A percentile compares a stretch with the other conserved stretches of the same genome.
phyloP scores from a whole-genome alignment of 257 asterid species.

The Coffea canephora region DNA sequence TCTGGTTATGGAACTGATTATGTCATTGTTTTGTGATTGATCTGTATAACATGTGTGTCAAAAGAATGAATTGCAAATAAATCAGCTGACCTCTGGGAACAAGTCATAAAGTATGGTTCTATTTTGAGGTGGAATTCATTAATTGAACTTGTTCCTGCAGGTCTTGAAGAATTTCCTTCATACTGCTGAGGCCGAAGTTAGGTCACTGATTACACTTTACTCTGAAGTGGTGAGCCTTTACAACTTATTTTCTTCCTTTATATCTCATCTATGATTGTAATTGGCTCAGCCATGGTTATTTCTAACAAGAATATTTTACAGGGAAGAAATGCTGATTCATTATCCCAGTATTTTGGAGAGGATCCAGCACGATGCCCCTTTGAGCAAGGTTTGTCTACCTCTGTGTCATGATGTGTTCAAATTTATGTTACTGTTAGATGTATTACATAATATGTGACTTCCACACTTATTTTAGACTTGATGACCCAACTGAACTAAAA shows the following conservation, averaged over 20 bases:
- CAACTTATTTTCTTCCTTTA: not conserved
- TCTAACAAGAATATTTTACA: conserved; percentile 34
- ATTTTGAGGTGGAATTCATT: conserved; percentile 12
- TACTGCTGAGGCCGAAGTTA: conserved; percentile 93
- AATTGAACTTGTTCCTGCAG: conserved; percentile 39
- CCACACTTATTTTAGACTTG: not conserved
- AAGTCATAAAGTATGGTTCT: not conserved
- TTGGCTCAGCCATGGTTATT: conserved; percentile 12
- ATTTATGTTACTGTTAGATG: not conserved
- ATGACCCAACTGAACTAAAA: not conserved
- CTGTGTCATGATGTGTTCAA: not conserved
- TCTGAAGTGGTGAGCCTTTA: conserved; percentile 81
- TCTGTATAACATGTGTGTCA: not conserved
- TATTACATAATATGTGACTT: not conserved
- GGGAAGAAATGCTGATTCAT: conserved; percentile 98
- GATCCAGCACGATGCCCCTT: conserved; percentile 99
- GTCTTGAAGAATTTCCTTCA: conserved; percentile 81
- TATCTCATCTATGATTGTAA: conserved; percentile 4
- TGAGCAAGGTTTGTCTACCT: conserved; percentile 68
- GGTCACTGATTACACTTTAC: conserved; percentile 84
- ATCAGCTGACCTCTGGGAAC: not conserved
- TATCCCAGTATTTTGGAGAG: conserved; percentile 92
- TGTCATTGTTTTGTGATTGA: not conserved
- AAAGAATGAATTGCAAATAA: not conserved
- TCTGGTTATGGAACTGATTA: not conserved